These are phyloP conservation scores for Beauveria pseudobassiana DNA, from an alignment of 2,329 filamentous ascomycete genomes.

Conservation along the genomic window DNA sequence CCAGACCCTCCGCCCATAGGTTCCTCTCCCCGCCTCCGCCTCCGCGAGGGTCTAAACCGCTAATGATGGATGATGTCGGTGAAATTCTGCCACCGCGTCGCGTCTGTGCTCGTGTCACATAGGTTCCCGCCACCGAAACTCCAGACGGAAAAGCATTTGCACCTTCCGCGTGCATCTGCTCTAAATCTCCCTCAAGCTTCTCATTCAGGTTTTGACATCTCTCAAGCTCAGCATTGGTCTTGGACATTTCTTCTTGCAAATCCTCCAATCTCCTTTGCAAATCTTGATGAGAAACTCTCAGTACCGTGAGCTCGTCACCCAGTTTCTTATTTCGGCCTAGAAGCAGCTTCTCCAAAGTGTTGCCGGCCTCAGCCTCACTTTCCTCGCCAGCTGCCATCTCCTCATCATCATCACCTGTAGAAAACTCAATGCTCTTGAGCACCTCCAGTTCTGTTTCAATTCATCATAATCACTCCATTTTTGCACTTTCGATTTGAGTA, in stretches of 20 bases:
- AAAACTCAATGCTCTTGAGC: slow-evolving; percentile 95
- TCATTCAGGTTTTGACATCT: slow-evolving; percentile 76
- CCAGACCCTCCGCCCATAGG: slow-evolving; percentile 69
- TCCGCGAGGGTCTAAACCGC: slow-evolving; percentile 73
- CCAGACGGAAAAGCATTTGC: slow-evolving; percentile 80
- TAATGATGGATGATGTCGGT: slow-evolving; percentile 96
- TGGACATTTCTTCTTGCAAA: slow-evolving; percentile 76
- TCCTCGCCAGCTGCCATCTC: slow-evolving; percentile 42
- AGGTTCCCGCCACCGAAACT: slow-evolving; percentile 88
- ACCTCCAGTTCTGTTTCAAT: slow-evolving; percentile 90
- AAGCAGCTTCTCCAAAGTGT: slow-evolving; percentile 84
- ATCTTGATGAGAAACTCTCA: slow-evolving; percentile 91
- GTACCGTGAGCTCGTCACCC: slow-evolving; percentile 82
- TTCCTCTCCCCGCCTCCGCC: slow-evolving; percentile 42
- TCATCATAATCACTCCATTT: slow-evolving; percentile 95
- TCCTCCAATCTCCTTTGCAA: slow-evolving; percentile 71
- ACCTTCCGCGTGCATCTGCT: slow-evolving; percentile 77
- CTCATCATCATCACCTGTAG: slow-evolving; percentile 82
- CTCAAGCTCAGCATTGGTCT: slow-evolving; percentile 78
- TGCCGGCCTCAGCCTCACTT: slow-evolving; percentile 45
- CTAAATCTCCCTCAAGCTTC: slow-evolving; percentile 86
- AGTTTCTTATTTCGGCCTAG: slow-evolving; percentile 94
- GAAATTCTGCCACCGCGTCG: slow-evolving; percentile 66
- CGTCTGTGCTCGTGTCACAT: slow-evolving; percentile 56
- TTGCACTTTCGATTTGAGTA: slow-evolving; percentile 70